phyloP scores from a whole-genome alignment of 2,329 filamentous ascomycete species.

The Kalmusia sp. region DNA sequence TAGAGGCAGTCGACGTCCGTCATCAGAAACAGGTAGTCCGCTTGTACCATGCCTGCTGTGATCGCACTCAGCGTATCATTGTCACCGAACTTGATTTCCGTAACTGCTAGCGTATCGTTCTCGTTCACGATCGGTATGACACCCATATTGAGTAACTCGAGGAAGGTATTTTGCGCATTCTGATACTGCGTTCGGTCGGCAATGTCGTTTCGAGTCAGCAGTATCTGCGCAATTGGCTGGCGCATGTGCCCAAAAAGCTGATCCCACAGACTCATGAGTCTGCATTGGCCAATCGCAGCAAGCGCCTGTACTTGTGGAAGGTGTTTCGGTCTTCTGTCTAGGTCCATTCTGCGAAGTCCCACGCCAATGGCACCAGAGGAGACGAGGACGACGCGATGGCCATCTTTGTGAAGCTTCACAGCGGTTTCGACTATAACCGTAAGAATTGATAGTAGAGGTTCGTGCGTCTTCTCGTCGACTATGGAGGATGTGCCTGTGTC shows the following conservation, averaged over 20 bases:
- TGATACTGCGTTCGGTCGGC: slow-evolving; percentile 94
- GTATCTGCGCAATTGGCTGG: slow-evolving; percentile 92
- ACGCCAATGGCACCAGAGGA: slow-evolving; percentile 98
- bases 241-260: slow-evolving; percentile 85
- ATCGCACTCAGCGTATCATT: slow-evolving; percentile 98
- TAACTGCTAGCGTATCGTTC: slow-evolving; percentile 95
- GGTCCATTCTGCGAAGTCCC: slow-evolving; percentile 86
- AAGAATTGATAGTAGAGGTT: slow-evolving; percentile 88
- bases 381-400: slow-evolving; percentile 92
- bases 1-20: slow-evolving; percentile 98
- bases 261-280: slow-evolving; percentile 95
- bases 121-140: slow-evolving; percentile 99
- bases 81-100: slow-evolving; percentile 99
- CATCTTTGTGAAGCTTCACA: slow-evolving; percentile 84
- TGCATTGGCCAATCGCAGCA: slow-evolving; percentile 94
- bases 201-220: slow-evolving; percentile 95
- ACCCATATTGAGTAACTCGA: slow-evolving; percentile 88
- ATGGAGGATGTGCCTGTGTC: slow-evolving; percentile 92
- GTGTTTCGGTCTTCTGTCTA: slow-evolving; percentile 86
- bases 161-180: slow-evolving; percentile 95
- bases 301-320: slow-evolving; percentile 90
- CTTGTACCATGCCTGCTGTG: slow-evolving; percentile 95
- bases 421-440: slow-evolving; percentile 94
- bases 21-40: slow-evolving; percentile 97
- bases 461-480: slow-evolving; percentile 93